These are phyloP conservation scores for Diaporthe sp. DNA, from an alignment of 2,329 filamentous ascomycete genomes.

Conservation along the genomic window DNA sequence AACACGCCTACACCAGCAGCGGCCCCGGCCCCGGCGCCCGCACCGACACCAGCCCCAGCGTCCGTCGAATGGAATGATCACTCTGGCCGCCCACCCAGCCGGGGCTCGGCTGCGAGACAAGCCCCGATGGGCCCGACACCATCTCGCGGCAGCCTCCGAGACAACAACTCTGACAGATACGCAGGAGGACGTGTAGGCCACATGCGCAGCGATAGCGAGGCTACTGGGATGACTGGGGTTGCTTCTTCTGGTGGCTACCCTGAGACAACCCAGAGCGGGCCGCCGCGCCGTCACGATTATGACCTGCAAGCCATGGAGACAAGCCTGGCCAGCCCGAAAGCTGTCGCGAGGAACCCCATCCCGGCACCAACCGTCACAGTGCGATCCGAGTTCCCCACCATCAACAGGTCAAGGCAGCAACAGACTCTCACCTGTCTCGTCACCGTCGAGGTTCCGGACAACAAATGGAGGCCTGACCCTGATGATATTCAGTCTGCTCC, in stretches of 20 bases:
- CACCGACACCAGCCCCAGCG: conserved; percentile 73
- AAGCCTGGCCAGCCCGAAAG: conserved; percentile 79
- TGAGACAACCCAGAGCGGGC: conserved; percentile 78
- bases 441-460: conserved; percentile 93
- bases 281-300: conserved; percentile 85
- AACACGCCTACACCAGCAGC: conserved; percentile 71
- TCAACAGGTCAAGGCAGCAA: conserved; percentile 91
- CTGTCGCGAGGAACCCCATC: conserved; percentile 85
- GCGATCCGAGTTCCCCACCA: conserved; percentile 95
- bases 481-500: conserved; percentile 78
- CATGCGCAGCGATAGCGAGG: conserved; percentile 82
- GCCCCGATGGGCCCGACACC: conserved; percentile 45
- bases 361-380: conserved; percentile 93
- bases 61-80: conserved; percentile 73
- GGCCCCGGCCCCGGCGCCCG: conserved; percentile 69
- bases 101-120: conserved; percentile 58
- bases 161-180: conserved; percentile 61
- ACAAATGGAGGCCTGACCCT: conserved; percentile 88
- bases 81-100: conserved; percentile 67
- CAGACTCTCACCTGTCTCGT: conserved; percentile 95
- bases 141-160: conserved; percentile 58
- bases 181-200: conserved; percentile 64
- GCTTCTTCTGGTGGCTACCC: conserved; percentile 85
- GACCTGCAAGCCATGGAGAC: conserved; percentile 97
- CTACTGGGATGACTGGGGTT: conserved; percentile 77